phyloP scores from a whole-genome alignment of 1,139 yeast species.

The Yamadazyma diospyri region DNA sequence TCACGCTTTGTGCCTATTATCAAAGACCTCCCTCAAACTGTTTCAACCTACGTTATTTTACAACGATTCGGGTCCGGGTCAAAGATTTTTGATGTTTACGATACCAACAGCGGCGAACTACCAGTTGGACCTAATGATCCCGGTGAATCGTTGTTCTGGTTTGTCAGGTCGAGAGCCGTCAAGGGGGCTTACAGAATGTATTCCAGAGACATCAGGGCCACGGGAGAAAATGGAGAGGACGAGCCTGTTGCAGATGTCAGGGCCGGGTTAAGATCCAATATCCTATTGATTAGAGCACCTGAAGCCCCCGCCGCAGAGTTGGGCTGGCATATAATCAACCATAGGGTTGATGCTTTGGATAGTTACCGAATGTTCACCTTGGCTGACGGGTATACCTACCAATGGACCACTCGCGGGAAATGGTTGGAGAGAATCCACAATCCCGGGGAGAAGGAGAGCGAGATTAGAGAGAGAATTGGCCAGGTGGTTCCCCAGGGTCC shows the following conservation, averaged over 20 bases:
- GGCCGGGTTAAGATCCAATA: conserved; percentile 59
- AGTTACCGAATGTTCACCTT: conserved; percentile 56
- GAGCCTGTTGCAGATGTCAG: conserved; percentile 57
- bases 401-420: conserved; percentile 61
- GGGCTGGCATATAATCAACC: conserved; percentile 63
- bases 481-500: conserved; percentile 46
- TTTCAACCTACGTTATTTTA: conserved; percentile 44
- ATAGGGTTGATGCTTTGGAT: conserved; percentile 60
- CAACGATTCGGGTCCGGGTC: conserved; percentile 58
- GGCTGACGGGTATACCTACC: conserved; percentile 57
- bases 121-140: conserved; percentile 38
- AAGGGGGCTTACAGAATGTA: conserved; percentile 63
- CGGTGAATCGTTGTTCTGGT: conserved; percentile 44
- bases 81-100: conserved; percentile 53
- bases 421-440: conserved; percentile 55
- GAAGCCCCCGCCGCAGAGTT: conserved; percentile 48
- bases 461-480: conserved; percentile 58
- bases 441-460: conserved; percentile 59
- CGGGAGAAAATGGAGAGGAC: conserved; percentile 46
- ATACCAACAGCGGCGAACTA: conserved; percentile 33
- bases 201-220: conserved; percentile 32
- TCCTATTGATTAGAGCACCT: conserved; percentile 48
- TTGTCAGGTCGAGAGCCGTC: conserved; percentile 58
- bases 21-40: conserved; percentile 37
- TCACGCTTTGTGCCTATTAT: conserved; percentile 55